A percentile compares a stretch with the other conserved stretches of the same genome.
These are phyloP conservation scores for Metrosideros polymorpha DNA, from an alignment of 441 rosid species.

Conservation along the genomic window DNA sequence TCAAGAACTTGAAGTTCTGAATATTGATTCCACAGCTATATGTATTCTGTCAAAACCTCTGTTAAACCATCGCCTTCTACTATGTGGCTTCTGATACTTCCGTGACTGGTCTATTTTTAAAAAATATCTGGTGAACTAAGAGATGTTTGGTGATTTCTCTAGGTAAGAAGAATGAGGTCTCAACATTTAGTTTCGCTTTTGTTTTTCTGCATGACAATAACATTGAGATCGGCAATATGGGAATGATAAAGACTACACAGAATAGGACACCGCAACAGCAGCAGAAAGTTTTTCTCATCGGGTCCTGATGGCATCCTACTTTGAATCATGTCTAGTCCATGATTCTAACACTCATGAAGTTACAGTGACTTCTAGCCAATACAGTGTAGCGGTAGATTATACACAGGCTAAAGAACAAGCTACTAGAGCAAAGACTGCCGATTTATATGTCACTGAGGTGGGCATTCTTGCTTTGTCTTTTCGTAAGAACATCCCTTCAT, in stretches of 20 bases:
- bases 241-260: background rate
- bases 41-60: background rate
- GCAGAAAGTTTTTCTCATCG: background rate
- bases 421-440: conserved; percentile 1
- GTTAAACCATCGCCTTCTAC: background rate
- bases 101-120: background rate
- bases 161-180: background rate
- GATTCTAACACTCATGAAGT: background rate
- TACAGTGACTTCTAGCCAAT: background rate
- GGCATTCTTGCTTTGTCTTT: conserved; percentile 24
- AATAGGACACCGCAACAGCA: background rate
- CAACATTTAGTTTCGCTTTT: background rate
- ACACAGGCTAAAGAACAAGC: conserved; percentile 1
- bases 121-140: background rate
- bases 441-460: conserved; percentile 9
- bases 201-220: background rate
- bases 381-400: background rate
- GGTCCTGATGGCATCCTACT: background rate
- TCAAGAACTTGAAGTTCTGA: background rate
- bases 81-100: background rate
- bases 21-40: background rate
- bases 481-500: conserved; percentile 19
- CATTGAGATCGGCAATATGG: background rate
- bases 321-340: background rate
- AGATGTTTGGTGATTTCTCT: background rate